These are phyloP conservation scores for Blastomyces emzantsi DNA, from an alignment of 2,329 filamentous ascomycete genomes.

Conservation along the genomic window DNA sequence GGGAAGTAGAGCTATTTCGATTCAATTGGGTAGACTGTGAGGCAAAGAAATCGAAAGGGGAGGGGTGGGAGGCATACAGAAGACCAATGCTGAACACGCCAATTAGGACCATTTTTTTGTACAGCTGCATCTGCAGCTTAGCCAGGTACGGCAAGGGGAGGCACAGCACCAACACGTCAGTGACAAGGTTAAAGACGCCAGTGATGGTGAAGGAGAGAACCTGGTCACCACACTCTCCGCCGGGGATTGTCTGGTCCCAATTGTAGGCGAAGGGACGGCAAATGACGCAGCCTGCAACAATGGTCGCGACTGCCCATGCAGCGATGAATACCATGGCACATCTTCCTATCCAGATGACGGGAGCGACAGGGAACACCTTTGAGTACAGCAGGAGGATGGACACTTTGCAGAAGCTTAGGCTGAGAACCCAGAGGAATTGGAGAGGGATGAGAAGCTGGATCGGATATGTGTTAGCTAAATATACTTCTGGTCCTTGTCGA, in stretches of 20 bases:
- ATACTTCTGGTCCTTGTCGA: neutral
- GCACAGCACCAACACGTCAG: slow-evolving; percentile 20
- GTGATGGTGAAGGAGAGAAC: slow-evolving; percentile 20
- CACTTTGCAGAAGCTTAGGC: slow-evolving; percentile 20
- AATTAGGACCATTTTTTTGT: slow-evolving; percentile 21
- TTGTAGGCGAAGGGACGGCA: slow-evolving; percentile 22
- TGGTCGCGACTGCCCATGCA: slow-evolving; percentile 23
- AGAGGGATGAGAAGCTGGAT: slow-evolving; percentile 19
- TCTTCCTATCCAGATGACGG: slow-evolving; percentile 14
- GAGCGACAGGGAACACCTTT: slow-evolving; percentile 17
- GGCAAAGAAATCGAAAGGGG: neutral
- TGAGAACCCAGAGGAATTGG: slow-evolving; percentile 22
- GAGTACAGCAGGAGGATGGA: slow-evolving; percentile 20
- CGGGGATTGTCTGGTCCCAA: slow-evolving; percentile 21
- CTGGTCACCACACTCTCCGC: slow-evolving; percentile 19
- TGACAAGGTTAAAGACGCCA: slow-evolving; percentile 21
- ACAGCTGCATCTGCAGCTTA: slow-evolving; percentile 19
- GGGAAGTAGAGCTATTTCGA: neutral
- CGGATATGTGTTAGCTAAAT: neutral
- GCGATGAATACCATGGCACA: slow-evolving; percentile 16
- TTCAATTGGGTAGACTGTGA: neutral
- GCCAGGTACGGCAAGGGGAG: slow-evolving; percentile 20
- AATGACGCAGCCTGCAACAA: slow-evolving; percentile 15
- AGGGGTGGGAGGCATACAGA: slow-evolving; percentile 18
- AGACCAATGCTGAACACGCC: slow-evolving; percentile 20